Conservation (phyloP, 1,284 basidiomycete species). For the Takashimella tepidaria region DNA sequence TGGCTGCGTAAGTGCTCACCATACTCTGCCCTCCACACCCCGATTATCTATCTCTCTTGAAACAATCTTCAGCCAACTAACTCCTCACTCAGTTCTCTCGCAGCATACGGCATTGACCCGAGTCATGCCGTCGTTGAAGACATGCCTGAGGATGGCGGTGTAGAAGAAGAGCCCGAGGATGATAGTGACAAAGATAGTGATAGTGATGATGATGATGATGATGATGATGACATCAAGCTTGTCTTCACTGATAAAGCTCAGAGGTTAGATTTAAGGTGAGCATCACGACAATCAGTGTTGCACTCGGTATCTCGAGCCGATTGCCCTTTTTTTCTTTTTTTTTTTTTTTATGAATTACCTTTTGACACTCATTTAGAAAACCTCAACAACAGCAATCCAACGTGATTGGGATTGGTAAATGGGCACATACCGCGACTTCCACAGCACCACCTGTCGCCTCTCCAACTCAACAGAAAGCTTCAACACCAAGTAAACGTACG, state of each 20-base stretch:
- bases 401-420: constrained; percentile 44
- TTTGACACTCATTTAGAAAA: constrained; percentile 35
- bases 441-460: constrained; percentile 21
- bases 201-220: constrained; percentile 44
- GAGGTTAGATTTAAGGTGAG: constrained; percentile 12
- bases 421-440: constrained; percentile 42
- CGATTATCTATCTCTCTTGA: background rate
- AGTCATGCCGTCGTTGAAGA: constrained; percentile 25
- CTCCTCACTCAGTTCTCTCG: constrained; percentile 29
- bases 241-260: constrained; percentile 38
- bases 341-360: no score
- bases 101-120: constrained; percentile 43
- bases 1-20: constrained; percentile 26
- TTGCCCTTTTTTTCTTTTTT: no score
- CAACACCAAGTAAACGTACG: constrained; percentile 25
- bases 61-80: background rate
- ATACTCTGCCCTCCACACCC: background rate
- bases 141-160: constrained; percentile 36
- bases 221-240: constrained; percentile 47
- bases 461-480: constrained; percentile 7
- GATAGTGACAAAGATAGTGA: constrained; percentile 31
- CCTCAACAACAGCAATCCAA: constrained; percentile 32
- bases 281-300: no score
- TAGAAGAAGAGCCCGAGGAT: constrained; percentile 33
- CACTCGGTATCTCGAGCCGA: no score